phyloP scores from a whole-genome alignment of 2,329 filamentous ascomycete genomes.

The Claviceps fusiformis region DNA sequence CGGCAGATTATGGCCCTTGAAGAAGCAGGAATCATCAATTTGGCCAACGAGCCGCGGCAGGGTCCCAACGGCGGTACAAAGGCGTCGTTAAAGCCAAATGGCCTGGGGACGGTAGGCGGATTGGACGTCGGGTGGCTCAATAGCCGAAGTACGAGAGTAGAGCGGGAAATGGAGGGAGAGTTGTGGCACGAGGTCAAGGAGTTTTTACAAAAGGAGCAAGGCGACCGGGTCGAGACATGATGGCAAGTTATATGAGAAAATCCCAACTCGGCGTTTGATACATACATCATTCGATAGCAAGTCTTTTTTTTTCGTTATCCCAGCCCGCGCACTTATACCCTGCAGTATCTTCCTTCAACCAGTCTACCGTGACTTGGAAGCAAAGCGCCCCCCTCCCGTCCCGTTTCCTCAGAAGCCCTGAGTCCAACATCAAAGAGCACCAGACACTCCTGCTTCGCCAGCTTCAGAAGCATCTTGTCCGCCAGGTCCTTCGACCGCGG shows the following conservation, averaged over 20 bases:
- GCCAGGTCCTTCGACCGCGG: background rate
- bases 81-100: slow-evolving; percentile 38
- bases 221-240: background rate
- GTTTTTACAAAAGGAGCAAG: slow-evolving; percentile 20
- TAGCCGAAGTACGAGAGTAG: slow-evolving; percentile 68
- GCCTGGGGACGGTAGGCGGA: slow-evolving; percentile 39
- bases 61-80: slow-evolving; percentile 23
- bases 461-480: background rate
- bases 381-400: background rate
- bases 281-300: background rate
- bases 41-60: slow-evolving; percentile 21
- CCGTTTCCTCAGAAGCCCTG: background rate
- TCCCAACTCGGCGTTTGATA: background rate
- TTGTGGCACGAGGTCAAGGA: slow-evolving; percentile 43
- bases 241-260: background rate
- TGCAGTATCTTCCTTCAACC: background rate
- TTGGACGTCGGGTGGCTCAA: slow-evolving; percentile 86
- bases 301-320: background rate
- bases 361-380: background rate
- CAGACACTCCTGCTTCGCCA: slow-evolving; percentile 2
- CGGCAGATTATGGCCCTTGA: slow-evolving; percentile 58
- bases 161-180: slow-evolving; percentile 72
- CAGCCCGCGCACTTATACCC: background rate
- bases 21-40: slow-evolving; percentile 61
- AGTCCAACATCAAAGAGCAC: slow-evolving; percentile 1